Evolutionary conservation across 2,329 filamentous ascomycete species (phyloP), one percentile per base, ranked within the genome.

Genomic region (Magnaporthiopsis incrustans): DNA sequence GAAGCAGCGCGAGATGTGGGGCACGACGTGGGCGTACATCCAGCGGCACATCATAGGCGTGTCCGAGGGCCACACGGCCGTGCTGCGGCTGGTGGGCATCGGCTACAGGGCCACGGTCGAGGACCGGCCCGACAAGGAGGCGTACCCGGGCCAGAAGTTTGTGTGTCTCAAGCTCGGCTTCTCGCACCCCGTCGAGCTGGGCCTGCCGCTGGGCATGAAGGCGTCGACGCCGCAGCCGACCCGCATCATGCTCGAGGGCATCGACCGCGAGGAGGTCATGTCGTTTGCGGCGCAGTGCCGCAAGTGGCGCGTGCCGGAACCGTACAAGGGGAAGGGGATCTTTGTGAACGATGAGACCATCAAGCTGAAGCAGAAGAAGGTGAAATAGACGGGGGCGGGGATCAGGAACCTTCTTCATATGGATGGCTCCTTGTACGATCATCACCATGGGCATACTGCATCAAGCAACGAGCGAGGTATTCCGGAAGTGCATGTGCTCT

Each of bases 271-370:
- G 77, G 84, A 88, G 61, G 87, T 99, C 67, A 95, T 92, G 83
- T 88, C 90, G 65, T 97, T 98, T 76, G 95, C 95, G 25, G 95
- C 95, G 0, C 82, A 88, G 70, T 96, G 99, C 69, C 84, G 92
- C 70, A 85, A 82, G 77, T 98, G 94, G 94, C 88, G 95, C 74
- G 85, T 85, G 68, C 95, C 95, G 35, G 95, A 99, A 79, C 95
- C 95, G 68, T 99, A 99, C 79, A 99, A 99, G 86, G 95, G 95
- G 69, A 98, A 99, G 86, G 95, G 95, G 71, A 96, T 99, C 71
- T 99, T 98, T 75, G 89, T 99, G 71, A 96, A 98, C 73, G 92
- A 93, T 68, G 92, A 99, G 83, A 97, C 92, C 35, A 97, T 99
- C 79, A 96, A 90, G 84, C 77, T 99, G 77, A 99, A 99, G 88